Evolutionary conservation across 371 early-diverging fungal genomes (phyloP), one percentile per base, ranked within the genome.

Genomic region (Lichtheimia corymbifera): DNA sequence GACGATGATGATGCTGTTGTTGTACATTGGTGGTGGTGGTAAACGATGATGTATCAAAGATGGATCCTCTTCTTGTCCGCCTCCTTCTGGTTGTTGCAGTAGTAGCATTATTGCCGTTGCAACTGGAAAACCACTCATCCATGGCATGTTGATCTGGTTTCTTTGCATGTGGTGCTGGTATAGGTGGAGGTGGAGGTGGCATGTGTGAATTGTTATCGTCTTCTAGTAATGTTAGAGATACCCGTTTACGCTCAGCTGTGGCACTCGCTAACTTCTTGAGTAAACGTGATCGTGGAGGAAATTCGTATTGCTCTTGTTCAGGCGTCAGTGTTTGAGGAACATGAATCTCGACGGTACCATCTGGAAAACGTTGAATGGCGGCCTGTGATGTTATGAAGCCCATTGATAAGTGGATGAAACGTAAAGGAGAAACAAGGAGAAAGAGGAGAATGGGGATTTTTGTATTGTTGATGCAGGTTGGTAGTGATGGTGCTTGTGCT

Each of bases 281-380:
- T 18, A 79, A 65, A 55, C 67, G 69, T 15, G 79, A 79, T 35
- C 79, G 58, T 45, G 76, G 79, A 53, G 79, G 79, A 58, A 79
- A 79, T 63, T 79, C 71, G 56, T 75, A 79, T n/a, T 73, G 70
- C 40, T 79, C 67, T 64, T 79, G 79, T 62, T 79, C 79, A 50
- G 71, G 59, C 9, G 79, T 79, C 50, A 79, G 53, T 55, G 58
- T 70, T 58, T 79, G 79, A 54, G 76, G 79, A 22, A 79, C 72
- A 43, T 70, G 59, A 24, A 79, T 79, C 59, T 79, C 79, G 35
- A 68, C 67, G 3, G 64, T 53, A 18, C 79, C 79, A 50, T 75
- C 73, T 47, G 79, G 75, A 30, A 70, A 71, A 22, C 65, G 58
- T 27, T 73, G 72, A 43, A 78, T 71, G 22, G 66, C 43, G 30